Evolutionary conservation across 2,329 filamentous ascomycete genomes (phyloP).

Genomic region (Talaromyces pinophilus): DNA sequence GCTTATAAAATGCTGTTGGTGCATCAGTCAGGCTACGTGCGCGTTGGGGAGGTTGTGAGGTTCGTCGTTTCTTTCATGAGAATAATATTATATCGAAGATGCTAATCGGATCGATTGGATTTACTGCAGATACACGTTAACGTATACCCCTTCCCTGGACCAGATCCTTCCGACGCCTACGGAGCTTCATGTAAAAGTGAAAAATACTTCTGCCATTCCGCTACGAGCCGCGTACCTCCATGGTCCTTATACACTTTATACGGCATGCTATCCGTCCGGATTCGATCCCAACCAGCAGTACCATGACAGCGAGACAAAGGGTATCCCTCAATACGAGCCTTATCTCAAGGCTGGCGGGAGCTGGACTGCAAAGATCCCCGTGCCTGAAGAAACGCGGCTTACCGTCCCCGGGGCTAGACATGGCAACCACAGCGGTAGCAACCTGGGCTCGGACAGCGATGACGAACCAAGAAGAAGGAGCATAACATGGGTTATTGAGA

Average conservation of each 20-base stretch:
- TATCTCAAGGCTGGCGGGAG: conserved; percentile 91
- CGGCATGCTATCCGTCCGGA: conserved; percentile 77
- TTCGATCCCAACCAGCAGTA: conserved; percentile 83
- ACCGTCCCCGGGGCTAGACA: conserved; percentile 44
- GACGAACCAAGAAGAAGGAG: conserved; percentile 46
- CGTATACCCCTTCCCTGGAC: conserved; percentile 85
- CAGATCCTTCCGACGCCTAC: conserved; percentile 85
- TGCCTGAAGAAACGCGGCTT: conserved; percentile 72
- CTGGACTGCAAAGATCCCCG: conserved; percentile 76
- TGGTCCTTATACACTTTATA: conserved; percentile 88
- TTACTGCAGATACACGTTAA: conserved; percentile 68
- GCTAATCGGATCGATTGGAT: background rate
- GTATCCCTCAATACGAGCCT: conserved; percentile 88
- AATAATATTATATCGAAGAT: background rate
- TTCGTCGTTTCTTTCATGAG: conserved; percentile 47
- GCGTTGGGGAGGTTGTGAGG: conserved; percentile 90
- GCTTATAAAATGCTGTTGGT: conserved; percentile 73
- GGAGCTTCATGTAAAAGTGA: conserved; percentile 79
- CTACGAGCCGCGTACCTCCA: conserved; percentile 94
- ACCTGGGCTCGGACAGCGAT: conserved; percentile 32
- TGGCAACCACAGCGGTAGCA: conserved; percentile 35
- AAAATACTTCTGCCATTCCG: conserved; percentile 87
- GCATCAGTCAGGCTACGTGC: conserved; percentile 87
- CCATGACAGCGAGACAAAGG: conserved; percentile 67
- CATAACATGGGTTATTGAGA: conserved; percentile 85